Evolutionary conservation across 768 basidiomycete genomes (phyloP).

Genomic region (Mycena rebaudengoi): DNA sequence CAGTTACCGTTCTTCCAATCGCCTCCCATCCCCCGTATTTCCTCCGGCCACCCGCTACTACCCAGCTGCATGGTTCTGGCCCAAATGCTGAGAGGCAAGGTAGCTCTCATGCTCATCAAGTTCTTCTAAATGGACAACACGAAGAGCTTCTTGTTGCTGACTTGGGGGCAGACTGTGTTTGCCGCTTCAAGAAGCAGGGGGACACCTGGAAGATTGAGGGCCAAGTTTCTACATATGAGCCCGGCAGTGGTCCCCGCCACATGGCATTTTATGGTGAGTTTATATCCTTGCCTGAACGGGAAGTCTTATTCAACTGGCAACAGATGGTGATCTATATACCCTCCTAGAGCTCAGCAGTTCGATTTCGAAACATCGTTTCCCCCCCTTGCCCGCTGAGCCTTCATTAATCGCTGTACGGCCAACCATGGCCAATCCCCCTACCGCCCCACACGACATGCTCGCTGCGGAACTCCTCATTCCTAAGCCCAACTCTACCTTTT

Average conservation of each 20-base stretch:
- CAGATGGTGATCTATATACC: constrained; percentile 73
- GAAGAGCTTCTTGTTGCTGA: constrained; percentile 77
- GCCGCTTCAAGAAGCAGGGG: constrained; percentile 56
- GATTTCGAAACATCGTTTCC: constrained; percentile 63
- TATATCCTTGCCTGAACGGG: background rate
- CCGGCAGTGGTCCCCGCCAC: constrained; percentile 79
- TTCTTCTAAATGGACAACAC: constrained; percentile 55
- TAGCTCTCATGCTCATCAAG: constrained; percentile 81
- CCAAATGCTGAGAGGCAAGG: constrained; percentile 76
- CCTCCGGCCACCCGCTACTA: constrained; percentile 39
- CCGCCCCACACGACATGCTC: constrained; percentile 59
- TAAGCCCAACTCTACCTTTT: constrained; percentile 56
- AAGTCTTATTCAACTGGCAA: background rate
- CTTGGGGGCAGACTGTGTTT: constrained; percentile 77
- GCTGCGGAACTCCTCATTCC: constrained; percentile 79
- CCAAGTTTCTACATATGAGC: constrained; percentile 53
- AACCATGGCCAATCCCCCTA: constrained; percentile 57
- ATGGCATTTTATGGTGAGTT: constrained; percentile 66
- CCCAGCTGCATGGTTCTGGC: constrained; percentile 63
- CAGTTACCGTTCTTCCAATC: constrained; percentile 63
- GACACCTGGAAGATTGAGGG: constrained; percentile 62
- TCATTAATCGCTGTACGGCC: constrained; percentile 53
- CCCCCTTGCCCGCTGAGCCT: constrained; percentile 50
- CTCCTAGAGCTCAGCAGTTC: constrained; percentile 71
- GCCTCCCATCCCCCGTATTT: constrained; percentile 55